A percentile compares a stretch with the other conserved stretches of the same genome.
phyloP scores from a whole-genome alignment of 169 alveolate species.

The Eimeria necatrix region DNA sequence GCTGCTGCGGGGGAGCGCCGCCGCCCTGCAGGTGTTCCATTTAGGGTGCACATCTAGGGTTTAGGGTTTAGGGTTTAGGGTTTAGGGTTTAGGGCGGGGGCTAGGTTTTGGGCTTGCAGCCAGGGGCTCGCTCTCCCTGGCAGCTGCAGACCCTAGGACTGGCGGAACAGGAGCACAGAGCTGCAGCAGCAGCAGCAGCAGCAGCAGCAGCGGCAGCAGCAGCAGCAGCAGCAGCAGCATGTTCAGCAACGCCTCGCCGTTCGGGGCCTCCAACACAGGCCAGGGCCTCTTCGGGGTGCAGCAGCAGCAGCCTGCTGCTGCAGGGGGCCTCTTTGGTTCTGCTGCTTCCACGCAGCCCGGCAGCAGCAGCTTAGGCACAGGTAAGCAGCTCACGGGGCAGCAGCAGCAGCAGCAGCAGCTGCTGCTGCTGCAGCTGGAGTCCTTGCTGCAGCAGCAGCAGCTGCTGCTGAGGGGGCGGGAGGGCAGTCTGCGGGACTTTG shows the following conservation, averaged over 20 bases:
- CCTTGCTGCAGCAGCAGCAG: conserved; percentile 12
- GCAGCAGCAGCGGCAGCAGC: conserved; percentile 61
- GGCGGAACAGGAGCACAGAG: background rate
- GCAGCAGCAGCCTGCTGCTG: conserved; percentile 68
- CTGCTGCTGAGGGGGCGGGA: too few species aligned
- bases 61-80: conserved; percentile 15
- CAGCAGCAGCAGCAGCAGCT: background rate
- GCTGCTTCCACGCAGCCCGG: background rate
- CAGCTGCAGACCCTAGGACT: background rate
- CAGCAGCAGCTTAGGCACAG: conserved; percentile 17
- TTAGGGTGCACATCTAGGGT: too few species aligned
- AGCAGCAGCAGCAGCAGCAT: background rate
- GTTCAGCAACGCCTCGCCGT: conserved; percentile 48
- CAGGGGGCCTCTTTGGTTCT: conserved; percentile 52
- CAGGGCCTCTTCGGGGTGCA: conserved; percentile 73
- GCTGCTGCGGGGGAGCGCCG: too few species aligned
- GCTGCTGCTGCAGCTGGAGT: background rate
- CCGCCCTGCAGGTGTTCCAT: too few species aligned
- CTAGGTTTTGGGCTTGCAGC: background rate
- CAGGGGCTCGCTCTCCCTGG: background rate
- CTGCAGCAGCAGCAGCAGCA: background rate
- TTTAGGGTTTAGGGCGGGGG: background rate
- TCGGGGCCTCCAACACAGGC: conserved; percentile 55
- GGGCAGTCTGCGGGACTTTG: background rate
- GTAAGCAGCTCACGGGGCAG: background rate